A percentile compares a stretch with the other conserved stretches of the same genome.
These are phyloP conservation scores for Alternaria arbusti DNA, from an alignment of 2,329 filamentous ascomycete genomes.

Conservation along the genomic window DNA sequence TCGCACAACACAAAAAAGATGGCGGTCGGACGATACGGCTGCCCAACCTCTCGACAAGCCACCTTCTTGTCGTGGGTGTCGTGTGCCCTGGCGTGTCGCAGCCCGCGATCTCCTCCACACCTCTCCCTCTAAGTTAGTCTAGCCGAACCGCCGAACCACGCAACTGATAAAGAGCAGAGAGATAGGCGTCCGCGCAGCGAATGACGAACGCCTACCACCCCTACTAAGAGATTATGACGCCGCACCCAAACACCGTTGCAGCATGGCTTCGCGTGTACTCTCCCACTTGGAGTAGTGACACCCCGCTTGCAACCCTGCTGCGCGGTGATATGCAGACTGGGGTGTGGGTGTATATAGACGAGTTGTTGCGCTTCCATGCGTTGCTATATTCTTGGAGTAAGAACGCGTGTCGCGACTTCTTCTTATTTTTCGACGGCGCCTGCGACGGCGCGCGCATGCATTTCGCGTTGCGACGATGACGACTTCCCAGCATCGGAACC, in stretches of 20 bases:
- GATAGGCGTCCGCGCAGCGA: conserved; percentile 2
- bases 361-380: neutral
- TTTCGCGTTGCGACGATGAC: conserved; percentile 7
- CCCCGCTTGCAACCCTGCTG: conserved; percentile 3
- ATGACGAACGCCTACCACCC: conserved; percentile 14
- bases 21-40: neutral
- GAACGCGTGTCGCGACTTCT: neutral
- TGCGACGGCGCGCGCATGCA: conserved; percentile 1
- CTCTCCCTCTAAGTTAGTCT: conserved; percentile 5
- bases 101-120: conserved; percentile 5
- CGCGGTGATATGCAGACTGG: neutral
- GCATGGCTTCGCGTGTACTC: conserved; percentile 3
- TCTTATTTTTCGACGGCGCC: neutral
- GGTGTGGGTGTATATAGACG: conserved; percentile 1
- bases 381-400: neutral
- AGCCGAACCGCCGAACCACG: conserved; percentile 7
- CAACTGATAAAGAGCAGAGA: conserved; percentile 20
- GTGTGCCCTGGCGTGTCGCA: neutral
- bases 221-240: neutral
- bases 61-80: neutral
- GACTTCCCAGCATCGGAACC: conserved; percentile 15
- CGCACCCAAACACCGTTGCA: neutral
- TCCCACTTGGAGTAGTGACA: conserved; percentile 2
- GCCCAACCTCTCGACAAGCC: neutral
- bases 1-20: neutral